These are phyloP conservation scores for Sclerotinia spermophila DNA, from an alignment of 2,329 filamentous ascomycete genomes.

Conservation along the genomic window DNA sequence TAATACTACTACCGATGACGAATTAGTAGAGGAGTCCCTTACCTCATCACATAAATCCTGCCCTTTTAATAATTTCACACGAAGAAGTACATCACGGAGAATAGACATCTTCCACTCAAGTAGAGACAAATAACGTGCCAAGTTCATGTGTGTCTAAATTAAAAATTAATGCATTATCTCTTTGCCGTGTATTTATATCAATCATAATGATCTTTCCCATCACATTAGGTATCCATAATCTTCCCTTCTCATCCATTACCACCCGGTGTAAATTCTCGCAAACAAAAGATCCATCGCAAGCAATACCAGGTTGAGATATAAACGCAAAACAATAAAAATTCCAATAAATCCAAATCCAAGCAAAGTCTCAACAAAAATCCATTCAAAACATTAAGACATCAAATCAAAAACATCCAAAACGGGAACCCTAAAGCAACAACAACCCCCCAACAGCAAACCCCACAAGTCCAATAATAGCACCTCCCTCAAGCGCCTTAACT, in stretches of 20 bases:
- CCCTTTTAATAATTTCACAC: neutral
- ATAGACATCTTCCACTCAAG: neutral
- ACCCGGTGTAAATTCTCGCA: too few relatives aligned
- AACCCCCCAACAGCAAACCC: slow-evolving; percentile 12
- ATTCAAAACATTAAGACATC: neutral
- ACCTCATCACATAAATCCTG: neutral
- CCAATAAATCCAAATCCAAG: slow-evolving; percentile 7
- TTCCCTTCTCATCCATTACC: slow-evolving; percentile 3
- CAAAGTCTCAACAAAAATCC: neutral
- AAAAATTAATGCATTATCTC: slow-evolving; percentile 7
- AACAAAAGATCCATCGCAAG: neutral
- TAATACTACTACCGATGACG: neutral
- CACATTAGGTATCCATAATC: neutral
- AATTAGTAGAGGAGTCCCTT: neutral
- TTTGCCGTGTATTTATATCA: neutral
- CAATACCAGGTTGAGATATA: neutral
- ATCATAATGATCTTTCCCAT: neutral
- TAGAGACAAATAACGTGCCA: neutral
- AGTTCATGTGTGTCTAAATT: neutral
- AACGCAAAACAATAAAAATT: neutral
- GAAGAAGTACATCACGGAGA: neutral
- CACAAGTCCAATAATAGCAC: slow-evolving; percentile 11
- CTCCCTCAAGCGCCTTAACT: neutral
- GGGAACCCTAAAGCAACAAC: slow-evolving; percentile 14
- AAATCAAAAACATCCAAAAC: neutral